A percentile compares a stretch with the other conserved stretches of the same genome.
These are phyloP conservation scores for Trametes pubescens DNA, from an alignment of 1,284 basidiomycete genomes.

Conservation along the genomic window DNA sequence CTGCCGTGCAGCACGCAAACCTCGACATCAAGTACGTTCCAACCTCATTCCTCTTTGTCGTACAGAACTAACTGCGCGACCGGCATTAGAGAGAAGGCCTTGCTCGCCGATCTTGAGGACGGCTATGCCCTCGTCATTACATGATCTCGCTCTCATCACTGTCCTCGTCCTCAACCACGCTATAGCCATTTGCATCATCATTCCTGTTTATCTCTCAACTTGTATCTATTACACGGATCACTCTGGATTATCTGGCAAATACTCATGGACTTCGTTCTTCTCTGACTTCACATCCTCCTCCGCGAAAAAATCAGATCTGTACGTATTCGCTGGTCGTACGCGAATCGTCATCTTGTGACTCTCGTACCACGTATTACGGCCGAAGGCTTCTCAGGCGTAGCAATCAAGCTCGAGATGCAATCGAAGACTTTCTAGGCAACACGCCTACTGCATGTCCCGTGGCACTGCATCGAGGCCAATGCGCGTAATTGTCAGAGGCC, in stretches of 20 bases:
- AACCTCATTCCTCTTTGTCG: neutral
- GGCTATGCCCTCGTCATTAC: slow-evolving; percentile 66
- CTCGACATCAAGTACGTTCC: slow-evolving; percentile 54
- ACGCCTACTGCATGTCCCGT: slow-evolving; percentile 15
- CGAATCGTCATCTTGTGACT: neutral
- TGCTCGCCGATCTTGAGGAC: slow-evolving; percentile 59
- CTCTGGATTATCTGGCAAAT: slow-evolving; percentile 28
- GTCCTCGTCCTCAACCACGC: slow-evolving; percentile 20
- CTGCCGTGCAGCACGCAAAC: slow-evolving; percentile 55
- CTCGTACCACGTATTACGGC: neutral
- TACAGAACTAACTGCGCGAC: slow-evolving; percentile 16
- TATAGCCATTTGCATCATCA: slow-evolving; percentile 21
- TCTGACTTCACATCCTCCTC: neutral
- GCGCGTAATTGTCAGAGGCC: slow-evolving; percentile 19
- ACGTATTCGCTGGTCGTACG: neutral
- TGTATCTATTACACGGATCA: slow-evolving; percentile 34
- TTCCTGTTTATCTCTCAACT: slow-evolving; percentile 21
- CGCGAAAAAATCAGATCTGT: neutral
- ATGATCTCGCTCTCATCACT: slow-evolving; percentile 38
- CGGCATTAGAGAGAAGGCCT: slow-evolving; percentile 53
- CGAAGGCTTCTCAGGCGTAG: slow-evolving; percentile 16
- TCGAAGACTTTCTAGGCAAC: slow-evolving; percentile 6
- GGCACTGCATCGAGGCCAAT: slow-evolving; percentile 17
- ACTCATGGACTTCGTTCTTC: slow-evolving; percentile 10
- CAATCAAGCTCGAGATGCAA: slow-evolving; percentile 14